Evolutionary conservation across 148 eudicot species (phyloP), one percentile per base, ranked within the genome.

Genomic region (Pharnaceum exiguum): DNA sequence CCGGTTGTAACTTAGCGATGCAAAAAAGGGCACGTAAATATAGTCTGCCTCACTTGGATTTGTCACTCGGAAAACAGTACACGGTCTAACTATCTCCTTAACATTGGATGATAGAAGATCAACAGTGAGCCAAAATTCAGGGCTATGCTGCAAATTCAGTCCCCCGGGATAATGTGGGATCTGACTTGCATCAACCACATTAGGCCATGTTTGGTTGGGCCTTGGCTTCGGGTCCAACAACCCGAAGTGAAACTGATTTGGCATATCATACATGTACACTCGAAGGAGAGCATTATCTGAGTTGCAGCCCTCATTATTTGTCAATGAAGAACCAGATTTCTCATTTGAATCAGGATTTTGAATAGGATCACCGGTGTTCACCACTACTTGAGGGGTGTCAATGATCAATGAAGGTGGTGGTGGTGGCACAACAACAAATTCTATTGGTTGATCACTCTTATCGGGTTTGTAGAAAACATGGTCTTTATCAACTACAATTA

Each of bases 91-190:
- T 44, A 82, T 62, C 59, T 75, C 63, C 47, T 27, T 65, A 49
- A 56, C 35, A 26, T 70, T 63, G 8, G 96, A 94, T 54, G 87
- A 82, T 67, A 89, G 79, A 62, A 94, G 95, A 77, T 94, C 99
- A 64, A 94, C 87, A 61, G 95, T 89, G 56, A 94, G 96, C 95
- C 95, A 94, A 50, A 89, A 94, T 65, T 89, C 99, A 9, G 79
- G 68, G 61, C 99, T 94, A 33, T 94, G 99, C 54, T 94, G 99
- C 66, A 86, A 75, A 71, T 94, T 94, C 45, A 94, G 57, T 15
- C 99, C 99, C 28, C 99, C 99, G 0, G 96, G 99, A 72, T 94
- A 94, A 2, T 66, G 59, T 10, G 99, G 99, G 33, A 89, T 69
- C 31, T 28, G 54, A 66, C 60, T 70, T 10, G 50, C 57, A n/a